Evolutionary conservation across 257 asterid species (phyloP).

Genomic region (Gentiana macrophylla): DNA sequence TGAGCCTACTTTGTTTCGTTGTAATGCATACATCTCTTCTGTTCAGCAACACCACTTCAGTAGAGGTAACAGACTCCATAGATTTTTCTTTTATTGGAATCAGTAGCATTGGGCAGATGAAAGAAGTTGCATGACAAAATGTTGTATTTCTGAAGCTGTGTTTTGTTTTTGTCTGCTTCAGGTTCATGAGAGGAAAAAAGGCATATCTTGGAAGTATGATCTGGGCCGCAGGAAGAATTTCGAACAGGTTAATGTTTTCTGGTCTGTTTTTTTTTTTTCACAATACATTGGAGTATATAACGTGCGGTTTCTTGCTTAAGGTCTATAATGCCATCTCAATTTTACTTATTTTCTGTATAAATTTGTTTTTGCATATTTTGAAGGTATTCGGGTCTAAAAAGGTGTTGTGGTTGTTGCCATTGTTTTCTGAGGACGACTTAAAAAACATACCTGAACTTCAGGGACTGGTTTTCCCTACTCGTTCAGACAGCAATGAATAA

Average conservation of each 20-base stretch:
- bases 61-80: slow-evolving; percentile 41
- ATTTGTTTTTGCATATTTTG: background rate
- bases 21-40: slow-evolving; percentile 61
- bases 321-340: background rate
- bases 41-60: slow-evolving; percentile 74
- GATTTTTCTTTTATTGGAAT: background rate
- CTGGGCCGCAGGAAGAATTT: slow-evolving; percentile 66
- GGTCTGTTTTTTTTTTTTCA: background rate
- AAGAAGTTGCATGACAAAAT: background rate
- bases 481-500: slow-evolving; percentile 34
- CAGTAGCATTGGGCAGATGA: background rate
- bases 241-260: slow-evolving; percentile 46
- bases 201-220: slow-evolving; percentile 56
- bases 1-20: slow-evolving; percentile 82
- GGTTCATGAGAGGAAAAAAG: slow-evolving; percentile 74
- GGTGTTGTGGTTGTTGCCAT: slow-evolving; percentile 54
- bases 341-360: too few relatives aligned
- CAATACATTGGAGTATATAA: background rate
- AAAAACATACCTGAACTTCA: slow-evolving; percentile 57
- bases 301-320: too few relatives aligned
- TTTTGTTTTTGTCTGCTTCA: slow-evolving; percentile 11
- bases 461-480: slow-evolving; percentile 62
- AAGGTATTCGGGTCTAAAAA: slow-evolving; percentile 70
- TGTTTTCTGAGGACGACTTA: slow-evolving; percentile 61
- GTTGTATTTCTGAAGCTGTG: background rate